Evolutionary conservation across 305 asterid species (phyloP).

Genomic region (Fraxinus ornus): DNA sequence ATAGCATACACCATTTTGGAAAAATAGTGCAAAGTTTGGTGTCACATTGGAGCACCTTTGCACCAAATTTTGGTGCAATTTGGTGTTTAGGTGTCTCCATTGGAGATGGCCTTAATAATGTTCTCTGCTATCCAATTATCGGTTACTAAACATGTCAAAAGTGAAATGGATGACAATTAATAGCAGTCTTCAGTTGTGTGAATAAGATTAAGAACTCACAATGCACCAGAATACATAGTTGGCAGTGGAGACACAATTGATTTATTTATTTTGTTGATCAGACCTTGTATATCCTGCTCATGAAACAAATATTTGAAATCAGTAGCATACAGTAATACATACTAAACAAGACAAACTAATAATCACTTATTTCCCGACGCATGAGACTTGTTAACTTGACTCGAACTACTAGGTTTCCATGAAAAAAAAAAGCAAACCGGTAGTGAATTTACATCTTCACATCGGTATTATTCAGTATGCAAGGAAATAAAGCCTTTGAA

Average conservation of each 20-base stretch:
- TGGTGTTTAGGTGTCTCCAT: no score
- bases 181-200: neutral
- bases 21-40: no score
- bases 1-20: no score
- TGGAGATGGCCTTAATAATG: neutral
- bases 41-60: no score
- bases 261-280: slow-evolving; percentile 90
- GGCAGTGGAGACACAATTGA: slow-evolving; percentile 92
- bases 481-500: neutral
- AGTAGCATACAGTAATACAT: neutral
- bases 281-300: slow-evolving; percentile 93
- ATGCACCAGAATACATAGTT: slow-evolving; percentile 73
- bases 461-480: neutral
- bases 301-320: slow-evolving; percentile 12
- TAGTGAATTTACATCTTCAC: neutral
- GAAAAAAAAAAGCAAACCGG: neutral
- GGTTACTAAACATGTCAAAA: neutral
- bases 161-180: neutral
- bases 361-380: neutral
- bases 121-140: neutral
- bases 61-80: no score
- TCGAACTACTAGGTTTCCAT: neutral
- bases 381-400: neutral
- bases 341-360: neutral
- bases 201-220: slow-evolving; percentile 54